phyloP scores from a whole-genome alignment of 2,329 filamentous ascomycete genomes.

The Pezizomycotina sp. region DNA sequence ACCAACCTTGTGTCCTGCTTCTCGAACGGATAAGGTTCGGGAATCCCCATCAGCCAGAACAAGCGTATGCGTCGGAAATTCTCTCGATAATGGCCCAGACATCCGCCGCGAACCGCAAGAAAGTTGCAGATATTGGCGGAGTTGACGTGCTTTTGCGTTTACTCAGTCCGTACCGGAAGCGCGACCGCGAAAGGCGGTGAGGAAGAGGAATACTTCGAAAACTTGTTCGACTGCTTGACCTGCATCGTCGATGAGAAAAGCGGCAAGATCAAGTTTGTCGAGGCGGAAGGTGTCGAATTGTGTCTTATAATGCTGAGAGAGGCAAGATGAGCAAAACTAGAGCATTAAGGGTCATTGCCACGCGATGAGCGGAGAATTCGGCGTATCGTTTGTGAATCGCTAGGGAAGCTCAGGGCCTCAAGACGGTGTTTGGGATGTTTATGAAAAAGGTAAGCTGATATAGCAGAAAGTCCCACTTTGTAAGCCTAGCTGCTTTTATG shows the following conservation, averaged over 20 bases:
- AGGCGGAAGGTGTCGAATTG: slow-evolving; percentile 82
- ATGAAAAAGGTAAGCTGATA: slow-evolving; percentile 47
- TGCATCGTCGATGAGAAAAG: slow-evolving; percentile 58
- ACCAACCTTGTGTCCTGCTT: slow-evolving; percentile 56
- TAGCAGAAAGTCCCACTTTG: not conserved
- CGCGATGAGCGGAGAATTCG: slow-evolving; percentile 45
- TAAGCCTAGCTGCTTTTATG: slow-evolving; percentile 1
- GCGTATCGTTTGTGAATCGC: slow-evolving; percentile 49
- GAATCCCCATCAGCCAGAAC: slow-evolving; percentile 67
- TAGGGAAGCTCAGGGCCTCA: slow-evolving; percentile 77
- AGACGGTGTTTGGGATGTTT: slow-evolving; percentile 70
- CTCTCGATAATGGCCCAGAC: slow-evolving; percentile 75
- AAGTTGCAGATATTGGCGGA: slow-evolving; percentile 49
- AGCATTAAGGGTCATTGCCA: slow-evolving; percentile 68
- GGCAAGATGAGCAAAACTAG: slow-evolving; percentile 63
- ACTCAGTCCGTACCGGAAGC: slow-evolving; percentile 66
- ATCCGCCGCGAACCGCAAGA: slow-evolving; percentile 46
- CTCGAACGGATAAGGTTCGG: slow-evolving; percentile 52
- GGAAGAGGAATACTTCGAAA: slow-evolving; percentile 90
- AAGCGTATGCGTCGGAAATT: slow-evolving; percentile 84
- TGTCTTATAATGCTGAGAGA: slow-evolving; percentile 83
- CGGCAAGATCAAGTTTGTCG: slow-evolving; percentile 67
- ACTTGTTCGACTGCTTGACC: slow-evolving; percentile 73
- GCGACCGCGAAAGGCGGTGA: slow-evolving; percentile 71
- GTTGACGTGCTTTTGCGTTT: slow-evolving; percentile 69